phyloP scores from a whole-genome alignment of 2,329 filamentous ascomycete species.

The Zasmidium citrigriseum region DNA sequence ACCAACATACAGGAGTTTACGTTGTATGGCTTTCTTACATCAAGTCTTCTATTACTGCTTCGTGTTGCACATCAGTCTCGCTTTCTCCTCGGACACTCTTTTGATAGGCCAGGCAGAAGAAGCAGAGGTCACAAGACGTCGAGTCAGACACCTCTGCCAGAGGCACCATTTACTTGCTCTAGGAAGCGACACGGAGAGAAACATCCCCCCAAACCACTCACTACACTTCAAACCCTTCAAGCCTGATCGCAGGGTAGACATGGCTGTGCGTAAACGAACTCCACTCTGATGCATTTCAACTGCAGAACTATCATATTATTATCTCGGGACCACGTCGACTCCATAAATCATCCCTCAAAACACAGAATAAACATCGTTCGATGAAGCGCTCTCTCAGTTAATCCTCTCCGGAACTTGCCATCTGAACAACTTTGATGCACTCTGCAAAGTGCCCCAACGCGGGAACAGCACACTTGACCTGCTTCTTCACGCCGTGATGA shows the following conservation, averaged over 20 bases:
- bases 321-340: not conserved
- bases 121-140: too few species aligned
- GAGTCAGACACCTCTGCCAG: too few species aligned
- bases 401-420: not conserved
- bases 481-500: conserved; percentile 12
- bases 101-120: too few species aligned
- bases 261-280: not conserved
- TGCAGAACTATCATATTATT: not conserved
- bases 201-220: not conserved
- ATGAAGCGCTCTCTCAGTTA: not conserved
- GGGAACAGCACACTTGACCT: too few species aligned
- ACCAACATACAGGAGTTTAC: too few species aligned
- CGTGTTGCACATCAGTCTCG: too few species aligned
- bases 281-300: not conserved
- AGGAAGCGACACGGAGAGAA: too few species aligned
- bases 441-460: too few species aligned
- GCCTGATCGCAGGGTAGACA: not conserved
- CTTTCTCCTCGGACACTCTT: too few species aligned
- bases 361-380: not conserved
- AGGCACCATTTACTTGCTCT: too few species aligned
- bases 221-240: not conserved
- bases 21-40: too few species aligned
- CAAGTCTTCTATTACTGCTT: too few species aligned
- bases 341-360: not conserved
- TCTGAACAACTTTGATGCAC: not conserved